Percentiles rank a stretch among this genome's conserved stretches.
Evolutionary conservation across 257 asterid genomes (phyloP).

Genomic region (Petunia axillaris): DNA sequence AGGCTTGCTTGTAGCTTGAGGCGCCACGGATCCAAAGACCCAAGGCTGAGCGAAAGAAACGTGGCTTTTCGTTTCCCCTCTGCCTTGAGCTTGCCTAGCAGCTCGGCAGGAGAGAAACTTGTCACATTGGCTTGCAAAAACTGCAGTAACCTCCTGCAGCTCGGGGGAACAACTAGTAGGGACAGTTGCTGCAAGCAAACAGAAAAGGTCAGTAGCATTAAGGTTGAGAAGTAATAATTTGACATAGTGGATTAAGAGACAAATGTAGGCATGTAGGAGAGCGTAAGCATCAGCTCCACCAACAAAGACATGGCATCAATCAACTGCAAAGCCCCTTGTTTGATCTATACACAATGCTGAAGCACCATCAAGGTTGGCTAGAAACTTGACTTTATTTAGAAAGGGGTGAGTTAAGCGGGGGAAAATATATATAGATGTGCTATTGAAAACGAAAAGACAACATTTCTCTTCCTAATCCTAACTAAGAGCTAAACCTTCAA

Average conservation of each 20-base stretch:
- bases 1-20: slow-evolving; percentile 9
- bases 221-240: slow-evolving; percentile 12
- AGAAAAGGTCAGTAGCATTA: neutral
- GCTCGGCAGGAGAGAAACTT: slow-evolving; percentile 4
- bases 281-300: slow-evolving; percentile 9
- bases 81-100: slow-evolving; percentile 10
- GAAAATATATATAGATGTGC: neutral
- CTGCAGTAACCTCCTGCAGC: slow-evolving; percentile 17
- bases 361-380: neutral
- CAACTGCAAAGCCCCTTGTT: neutral
- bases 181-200: neutral
- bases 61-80: neutral
- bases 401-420: neutral
- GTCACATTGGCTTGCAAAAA: slow-evolving; percentile 20
- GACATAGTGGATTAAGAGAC: neutral
- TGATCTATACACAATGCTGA: neutral
- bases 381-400: neutral
- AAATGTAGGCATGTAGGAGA: neutral
- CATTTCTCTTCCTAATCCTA: too few relatives aligned
- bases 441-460: too few relatives aligned
- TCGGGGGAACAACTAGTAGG: neutral
- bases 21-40: neutral
- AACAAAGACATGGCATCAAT: neutral
- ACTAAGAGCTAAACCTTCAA: too few relatives aligned
- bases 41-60: neutral